Conservation (phyloP, 164 flowering plant genomes). For the Cinnamomum micranthum region DNA sequence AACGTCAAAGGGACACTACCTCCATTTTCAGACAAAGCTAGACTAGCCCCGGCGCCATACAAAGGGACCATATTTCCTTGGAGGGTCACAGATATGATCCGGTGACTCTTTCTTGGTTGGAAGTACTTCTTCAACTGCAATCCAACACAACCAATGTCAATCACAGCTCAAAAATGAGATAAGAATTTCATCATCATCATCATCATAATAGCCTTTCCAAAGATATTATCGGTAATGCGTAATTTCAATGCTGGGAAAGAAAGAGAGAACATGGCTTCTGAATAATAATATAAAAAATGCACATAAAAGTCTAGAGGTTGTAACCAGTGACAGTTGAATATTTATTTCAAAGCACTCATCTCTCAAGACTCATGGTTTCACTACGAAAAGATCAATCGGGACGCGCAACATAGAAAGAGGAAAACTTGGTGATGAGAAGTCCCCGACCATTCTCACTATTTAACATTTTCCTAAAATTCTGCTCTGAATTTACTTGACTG, state of each 20-base stretch:
- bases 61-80: constrained; percentile 75
- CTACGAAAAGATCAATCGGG: no score
- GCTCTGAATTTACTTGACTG: not conserved
- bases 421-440: not conserved
- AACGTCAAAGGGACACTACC: constrained; percentile 56
- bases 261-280: not conserved
- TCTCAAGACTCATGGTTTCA: no score
- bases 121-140: constrained; percentile 84
- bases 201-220: no score
- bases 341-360: no score
- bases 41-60: constrained; percentile 81
- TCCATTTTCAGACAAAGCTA: constrained; percentile 32
- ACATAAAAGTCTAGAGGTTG: not conserved
- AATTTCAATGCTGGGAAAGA: not conserved
- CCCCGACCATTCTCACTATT: not conserved
- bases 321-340: no score
- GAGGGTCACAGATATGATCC: constrained; percentile 43
- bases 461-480: not conserved
- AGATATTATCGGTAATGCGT: not conserved
- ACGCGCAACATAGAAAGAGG: not conserved
- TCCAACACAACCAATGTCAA: not conserved
- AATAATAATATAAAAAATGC: not conserved
- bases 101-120: constrained; percentile 81
- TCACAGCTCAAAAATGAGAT: not conserved
- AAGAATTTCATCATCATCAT: no score